Conservation (phyloP, 2,329 filamentous ascomycete genomes). For the Trichophyton simii region DNA sequence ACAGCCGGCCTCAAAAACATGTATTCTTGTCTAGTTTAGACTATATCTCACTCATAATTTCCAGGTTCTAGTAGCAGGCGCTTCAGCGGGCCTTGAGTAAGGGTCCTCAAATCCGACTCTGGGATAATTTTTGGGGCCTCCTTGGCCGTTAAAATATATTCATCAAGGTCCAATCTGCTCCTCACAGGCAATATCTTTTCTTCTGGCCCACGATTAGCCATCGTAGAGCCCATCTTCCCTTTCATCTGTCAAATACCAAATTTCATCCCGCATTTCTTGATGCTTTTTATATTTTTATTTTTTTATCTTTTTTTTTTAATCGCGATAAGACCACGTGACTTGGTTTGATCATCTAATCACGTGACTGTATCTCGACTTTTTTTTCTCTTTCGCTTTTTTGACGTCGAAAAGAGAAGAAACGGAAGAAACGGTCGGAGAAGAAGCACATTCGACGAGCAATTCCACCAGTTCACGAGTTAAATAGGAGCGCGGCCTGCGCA, state of each 20-base stretch:
- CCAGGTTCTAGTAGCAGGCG: slow-evolving; percentile 6
- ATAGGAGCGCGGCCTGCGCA: slow-evolving; percentile 5
- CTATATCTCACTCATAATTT: slow-evolving; percentile 9
- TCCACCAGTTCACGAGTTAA: slow-evolving; percentile 9
- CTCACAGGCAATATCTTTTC: neutral
- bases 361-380: slow-evolving; percentile 2
- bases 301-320: neutral
- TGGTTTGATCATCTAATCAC: neutral
- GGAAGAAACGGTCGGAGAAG: neutral
- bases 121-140: slow-evolving; percentile 3
- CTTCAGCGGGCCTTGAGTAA: slow-evolving; percentile 11
- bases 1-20: neutral
- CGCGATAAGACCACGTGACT: slow-evolving; percentile 1
- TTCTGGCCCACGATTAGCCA: neutral
- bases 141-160: neutral
- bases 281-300: neutral
- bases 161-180: neutral
- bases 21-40: neutral
- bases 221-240: neutral
- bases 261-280: neutral
- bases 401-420: neutral
- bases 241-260: neutral
- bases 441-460: slow-evolving; percentile 11
- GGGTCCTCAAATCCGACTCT: slow-evolving; percentile 4
- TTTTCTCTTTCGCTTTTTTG: neutral